Evolutionary conservation across 2,329 filamentous ascomycete species (phyloP), one percentile per base, ranked within the genome.

Genomic region (Ophidiomyces ophidiicola): DNA sequence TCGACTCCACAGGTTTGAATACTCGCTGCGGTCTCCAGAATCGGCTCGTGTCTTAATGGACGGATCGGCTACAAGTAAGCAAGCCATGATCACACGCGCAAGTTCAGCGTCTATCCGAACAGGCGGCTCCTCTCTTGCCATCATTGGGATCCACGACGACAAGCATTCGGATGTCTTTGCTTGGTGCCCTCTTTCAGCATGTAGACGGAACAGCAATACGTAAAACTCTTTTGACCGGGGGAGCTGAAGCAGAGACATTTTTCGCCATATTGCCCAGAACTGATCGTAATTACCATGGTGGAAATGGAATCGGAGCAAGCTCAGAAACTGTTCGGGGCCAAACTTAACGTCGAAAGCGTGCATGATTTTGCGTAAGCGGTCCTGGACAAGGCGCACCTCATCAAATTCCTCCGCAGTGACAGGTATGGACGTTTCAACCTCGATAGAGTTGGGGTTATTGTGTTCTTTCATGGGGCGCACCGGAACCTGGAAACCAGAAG

Each of bases 201-300:
- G 63, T 19, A 62, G 52, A 10, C 54, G 47, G 51, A 74, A 79
- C 18, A 76, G 59, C 23, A 69, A 58, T 3, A 60, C 55, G 51
- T 82, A 83, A 46, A 79, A 62, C 11, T 53, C 52, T n/a, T 61
- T 50, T 0, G 70, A 68, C 14, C 78, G 71, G 1, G 63, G 49
- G 6, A 56, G 52, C 26, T 66, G 57, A 47, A 69, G 67, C 28
- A 69, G 63, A 10, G 76, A 59, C 3, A 73, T 67, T 41, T 68
- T 63, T 39, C 68, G 67, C 66, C 78, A 82, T 6, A 67, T 52
- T 14, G 72, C 64, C 76, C 74, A 80, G 50, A 82, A 74, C 4
- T 62, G 60, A 11, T 66, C 54, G 67, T 74, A 78, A 46, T 75
- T 60, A 12, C 53, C 50, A 43, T 64, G 63, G 14, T 48, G 46